These are phyloP conservation scores for Aspergillus fructus DNA, from an alignment of 2,329 filamentous ascomycete species.

Conservation along the genomic window DNA sequence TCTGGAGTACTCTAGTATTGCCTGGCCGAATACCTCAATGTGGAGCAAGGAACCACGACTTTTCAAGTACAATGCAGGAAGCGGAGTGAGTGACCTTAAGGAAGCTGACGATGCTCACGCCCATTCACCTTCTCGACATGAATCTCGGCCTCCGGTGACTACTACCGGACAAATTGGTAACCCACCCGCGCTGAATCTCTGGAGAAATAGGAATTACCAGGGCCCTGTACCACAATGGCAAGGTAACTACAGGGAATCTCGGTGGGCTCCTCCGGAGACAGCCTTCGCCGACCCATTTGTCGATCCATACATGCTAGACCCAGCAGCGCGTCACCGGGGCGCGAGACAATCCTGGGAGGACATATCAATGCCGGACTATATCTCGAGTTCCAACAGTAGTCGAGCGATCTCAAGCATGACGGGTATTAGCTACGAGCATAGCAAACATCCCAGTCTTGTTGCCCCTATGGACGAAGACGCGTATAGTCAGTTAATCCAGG, in stretches of 20 bases:
- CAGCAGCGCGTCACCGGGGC: slow-evolving; percentile 28
- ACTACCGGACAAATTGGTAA: slow-evolving; percentile 21
- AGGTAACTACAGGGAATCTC: slow-evolving; percentile 23
- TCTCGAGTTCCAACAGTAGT: slow-evolving; percentile 41
- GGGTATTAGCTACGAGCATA: slow-evolving; percentile 43
- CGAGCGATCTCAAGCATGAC: slow-evolving; percentile 43
- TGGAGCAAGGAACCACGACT: slow-evolving; percentile 55
- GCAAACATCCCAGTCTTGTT: slow-evolving; percentile 38
- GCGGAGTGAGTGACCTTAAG: slow-evolving; percentile 36
- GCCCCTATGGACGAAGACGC: slow-evolving; percentile 37
- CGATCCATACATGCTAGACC: slow-evolving; percentile 35
- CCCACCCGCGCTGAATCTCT: slow-evolving; percentile 25
- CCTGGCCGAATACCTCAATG: slow-evolving; percentile 75
- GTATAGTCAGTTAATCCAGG: slow-evolving; percentile 37
- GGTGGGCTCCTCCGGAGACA: slow-evolving; percentile 30
- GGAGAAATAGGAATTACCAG: slow-evolving; percentile 33
- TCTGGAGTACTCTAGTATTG: slow-evolving; percentile 70
- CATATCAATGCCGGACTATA: slow-evolving; percentile 51
- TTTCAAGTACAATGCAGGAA: slow-evolving; percentile 32
- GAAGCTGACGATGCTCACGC: slow-evolving; percentile 57
- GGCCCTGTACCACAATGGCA: slow-evolving; percentile 27
- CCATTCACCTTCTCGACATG: slow-evolving; percentile 58
- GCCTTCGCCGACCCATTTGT: slow-evolving; percentile 42
- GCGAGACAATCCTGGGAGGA: slow-evolving; percentile 44
- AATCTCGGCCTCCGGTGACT: slow-evolving; percentile 20